Base-by-base conservation (phyloP, 768 basidiomycete genomes). In the Tricholoma sp. region DNA sequence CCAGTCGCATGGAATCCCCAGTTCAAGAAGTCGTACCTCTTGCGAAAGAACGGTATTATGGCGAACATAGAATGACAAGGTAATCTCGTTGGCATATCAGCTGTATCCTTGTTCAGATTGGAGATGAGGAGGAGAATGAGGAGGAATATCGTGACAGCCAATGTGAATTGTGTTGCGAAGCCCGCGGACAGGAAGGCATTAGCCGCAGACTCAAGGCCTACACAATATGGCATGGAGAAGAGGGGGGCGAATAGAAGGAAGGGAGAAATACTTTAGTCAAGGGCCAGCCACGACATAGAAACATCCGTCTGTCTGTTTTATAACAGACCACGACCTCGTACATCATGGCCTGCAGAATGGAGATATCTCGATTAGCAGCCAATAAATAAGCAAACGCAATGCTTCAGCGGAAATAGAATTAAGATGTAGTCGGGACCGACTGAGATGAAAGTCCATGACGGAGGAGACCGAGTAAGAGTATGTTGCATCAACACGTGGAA, bases 1-100 rank as follows among this genome's bases (percentile, higher is more conserved):
- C 85, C 86, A 28, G 86, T 86, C 52, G 79, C 80, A 57, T 80
- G 78, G 68, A 89, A 88, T 12, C 83, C 88, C 74, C 83, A 81
- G 63, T 82, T 84, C 57, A 91, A 65, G 68, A 91, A 91, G 64
- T 89, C 88, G 64, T 83, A 84, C 53, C 88, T 79, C 61, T 71
- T 73, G 47, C 79, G 80, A 67, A 89, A 89, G 76, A 91, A 91
- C 13, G 86, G 82, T 31, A 72, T 65, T 54, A 86, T 84, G 59
- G 81, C 77, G 62, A 81, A 76, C 54, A 86, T 72, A 56, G 80
- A 78, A 41, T 74, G 73, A 42, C 83, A 81, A 42, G 88, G 87
- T 6, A 90, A 74, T 52, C 73, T 74, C 47, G 72, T 75, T 51
- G 88, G 83, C 41, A 77, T 68, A 61, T 85, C 82, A 12, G 72